Conservation (phyloP, 208 protist species). For the Strigomonas culicis region DNA sequence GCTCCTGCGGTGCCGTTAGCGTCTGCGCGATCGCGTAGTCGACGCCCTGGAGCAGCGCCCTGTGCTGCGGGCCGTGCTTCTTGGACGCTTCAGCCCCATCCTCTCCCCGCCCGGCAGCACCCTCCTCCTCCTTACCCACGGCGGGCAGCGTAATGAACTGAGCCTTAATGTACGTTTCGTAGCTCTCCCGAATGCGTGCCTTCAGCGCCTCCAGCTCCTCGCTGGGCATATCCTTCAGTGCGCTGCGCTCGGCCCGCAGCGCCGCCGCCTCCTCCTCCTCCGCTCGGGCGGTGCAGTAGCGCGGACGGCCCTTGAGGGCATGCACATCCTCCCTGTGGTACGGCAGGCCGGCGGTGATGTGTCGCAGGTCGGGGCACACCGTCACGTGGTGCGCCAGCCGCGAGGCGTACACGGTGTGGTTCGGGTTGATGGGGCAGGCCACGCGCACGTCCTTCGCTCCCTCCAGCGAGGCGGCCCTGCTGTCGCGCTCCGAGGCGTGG, state of each 20-base stretch:
- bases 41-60: conserved; percentile 46
- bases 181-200: conserved; percentile 18
- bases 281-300: background rate
- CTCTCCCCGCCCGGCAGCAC: background rate
- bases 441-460: conserved; percentile 26
- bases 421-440: conserved; percentile 74
- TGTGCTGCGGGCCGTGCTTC: conserved; percentile 71
- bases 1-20: background rate
- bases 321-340: conserved; percentile 53
- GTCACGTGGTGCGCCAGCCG: conserved; percentile 57
- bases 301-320: conserved; percentile 19
- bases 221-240: conserved; percentile 14
- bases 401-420: conserved; percentile 64
- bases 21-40: conserved; percentile 21
- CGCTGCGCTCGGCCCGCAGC: background rate
- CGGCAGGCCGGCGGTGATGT: conserved; percentile 31
- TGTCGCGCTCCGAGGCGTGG: conserved; percentile 19
- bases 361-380: conserved; percentile 70
- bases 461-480: background rate
- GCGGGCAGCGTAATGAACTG: conserved; percentile 2
- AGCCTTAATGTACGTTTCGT: conserved; percentile 15
- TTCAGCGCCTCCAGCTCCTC: conserved; percentile 21
- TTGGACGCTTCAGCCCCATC: conserved; percentile 13
- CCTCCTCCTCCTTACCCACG: background rate
- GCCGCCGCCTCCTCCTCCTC: background rate